A percentile compares a stretch with the other conserved stretches of the same genome.
phyloP scores from a whole-genome alignment of 805 yeast species.

The Scheffersomyces lignosus region DNA sequence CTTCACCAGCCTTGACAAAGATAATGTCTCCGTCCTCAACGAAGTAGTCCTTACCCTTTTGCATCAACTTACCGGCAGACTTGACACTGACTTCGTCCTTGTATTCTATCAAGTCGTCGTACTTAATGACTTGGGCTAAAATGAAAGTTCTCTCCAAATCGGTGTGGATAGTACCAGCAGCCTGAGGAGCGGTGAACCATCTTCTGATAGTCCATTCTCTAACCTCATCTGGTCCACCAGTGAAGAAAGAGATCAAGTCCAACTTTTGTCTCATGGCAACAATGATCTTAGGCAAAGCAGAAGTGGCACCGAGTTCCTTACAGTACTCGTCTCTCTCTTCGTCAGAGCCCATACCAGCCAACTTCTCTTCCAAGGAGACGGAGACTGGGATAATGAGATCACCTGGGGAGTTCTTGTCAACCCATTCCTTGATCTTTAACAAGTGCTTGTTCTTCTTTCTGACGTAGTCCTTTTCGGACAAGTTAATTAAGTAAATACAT shows the following conservation, averaged over 20 bases:
- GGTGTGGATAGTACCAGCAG: slow-evolving; percentile 97
- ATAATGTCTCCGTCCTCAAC: slow-evolving; percentile 95
- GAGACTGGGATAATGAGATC: slow-evolving; percentile 86
- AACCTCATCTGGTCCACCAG: slow-evolving; percentile 94
- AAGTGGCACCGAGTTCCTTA: slow-evolving; percentile 67
- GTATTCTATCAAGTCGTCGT: slow-evolving; percentile 68
- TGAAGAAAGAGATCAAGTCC: slow-evolving; percentile 89
- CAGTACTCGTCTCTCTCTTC: slow-evolving; percentile 78
- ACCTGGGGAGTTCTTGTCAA: slow-evolving; percentile 82
- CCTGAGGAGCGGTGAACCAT: slow-evolving; percentile 95
- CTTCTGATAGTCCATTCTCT: slow-evolving; percentile 97
- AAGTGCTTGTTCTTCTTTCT: slow-evolving; percentile 88
- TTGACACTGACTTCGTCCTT: slow-evolving; percentile 78
- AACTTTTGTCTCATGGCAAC: slow-evolving; percentile 83
- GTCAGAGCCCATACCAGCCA: slow-evolving; percentile 83
- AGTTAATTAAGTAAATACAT: slow-evolving; percentile 85
- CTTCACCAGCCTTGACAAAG: slow-evolving; percentile 92
- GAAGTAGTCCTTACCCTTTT: slow-evolving; percentile 92
- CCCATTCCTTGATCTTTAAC: slow-evolving; percentile 84
- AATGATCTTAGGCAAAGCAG: slow-evolving; percentile 86
- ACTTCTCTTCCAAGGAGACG: slow-evolving; percentile 87
- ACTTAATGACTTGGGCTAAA: slow-evolving; percentile 89
- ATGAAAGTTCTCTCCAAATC: slow-evolving; percentile 95
- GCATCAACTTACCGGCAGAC: slow-evolving; percentile 84
- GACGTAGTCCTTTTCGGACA: slow-evolving; percentile 83